Evolutionary conservation across 768 basidiomycete genomes (phyloP).

Genomic region (Rhizopogon rudus): DNA sequence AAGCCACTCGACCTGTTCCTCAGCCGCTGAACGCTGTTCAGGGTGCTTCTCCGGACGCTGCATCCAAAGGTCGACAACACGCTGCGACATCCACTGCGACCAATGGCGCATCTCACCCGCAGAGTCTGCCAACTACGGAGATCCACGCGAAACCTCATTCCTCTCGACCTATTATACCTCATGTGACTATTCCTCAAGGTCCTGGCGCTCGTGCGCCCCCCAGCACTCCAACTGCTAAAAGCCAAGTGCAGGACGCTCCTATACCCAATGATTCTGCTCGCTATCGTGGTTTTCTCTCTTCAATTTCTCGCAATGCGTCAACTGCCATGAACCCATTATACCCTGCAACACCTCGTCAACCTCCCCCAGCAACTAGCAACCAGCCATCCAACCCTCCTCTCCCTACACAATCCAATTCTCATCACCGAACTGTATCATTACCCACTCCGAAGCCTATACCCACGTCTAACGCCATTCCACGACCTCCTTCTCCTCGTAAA

Average conservation of each 20-base stretch:
- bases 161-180: constrained; percentile 11
- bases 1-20: background rate
- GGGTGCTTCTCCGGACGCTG: background rate
- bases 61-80: background rate
- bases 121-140: constrained; percentile 9
- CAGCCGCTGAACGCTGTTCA: background rate
- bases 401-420: constrained; percentile 18
- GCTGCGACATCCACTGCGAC: background rate
- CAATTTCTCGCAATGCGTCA: constrained; percentile 13
- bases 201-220: constrained; percentile 8
- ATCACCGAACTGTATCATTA: constrained; percentile 33
- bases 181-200: constrained; percentile 13
- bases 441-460: constrained; percentile 20
- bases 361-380: constrained; percentile 10
- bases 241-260: constrained; percentile 16
- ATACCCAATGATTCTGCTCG: constrained; percentile 14
- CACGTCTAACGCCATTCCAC: constrained; percentile 4
- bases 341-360: constrained; percentile 17
- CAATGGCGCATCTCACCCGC: background rate
- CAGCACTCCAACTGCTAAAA: constrained; percentile 9
- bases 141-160: constrained; percentile 13
- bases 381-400: constrained; percentile 17
- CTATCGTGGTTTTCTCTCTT: constrained; percentile 15
- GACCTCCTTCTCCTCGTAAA: constrained; percentile 25
- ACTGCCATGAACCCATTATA: constrained; percentile 17